Percentiles rank a stretch among this genome's conserved stretches.
phyloP scores from a whole-genome alignment of 805 yeast genomes.

The Jamesozyma spencerorum region DNA sequence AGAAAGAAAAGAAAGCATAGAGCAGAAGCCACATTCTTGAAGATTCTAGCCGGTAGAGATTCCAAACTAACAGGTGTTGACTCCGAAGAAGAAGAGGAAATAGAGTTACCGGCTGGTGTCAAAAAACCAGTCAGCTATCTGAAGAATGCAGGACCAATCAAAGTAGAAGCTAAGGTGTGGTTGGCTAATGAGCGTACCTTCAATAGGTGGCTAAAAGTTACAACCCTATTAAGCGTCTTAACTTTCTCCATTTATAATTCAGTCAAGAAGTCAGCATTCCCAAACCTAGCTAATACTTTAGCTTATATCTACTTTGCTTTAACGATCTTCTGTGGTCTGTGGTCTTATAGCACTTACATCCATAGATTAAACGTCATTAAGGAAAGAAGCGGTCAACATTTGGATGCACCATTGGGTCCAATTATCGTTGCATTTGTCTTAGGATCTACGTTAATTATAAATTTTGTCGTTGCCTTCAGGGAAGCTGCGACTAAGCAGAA shows the following conservation, averaged over 20 bases:
- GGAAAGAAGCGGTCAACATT: slow-evolving; percentile 75
- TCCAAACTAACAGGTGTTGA: slow-evolving; percentile 48
- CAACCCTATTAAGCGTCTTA: slow-evolving; percentile 71
- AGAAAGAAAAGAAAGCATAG: slow-evolving; percentile 24
- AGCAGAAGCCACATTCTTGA: slow-evolving; percentile 28
- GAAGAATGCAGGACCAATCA: slow-evolving; percentile 84
- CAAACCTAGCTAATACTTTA: slow-evolving; percentile 51
- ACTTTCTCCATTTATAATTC: slow-evolving; percentile 80
- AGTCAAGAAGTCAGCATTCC: slow-evolving; percentile 55
- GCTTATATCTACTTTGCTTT: slow-evolving; percentile 75
- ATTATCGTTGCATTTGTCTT: slow-evolving; percentile 65
- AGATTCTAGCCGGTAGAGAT: slow-evolving; percentile 33
- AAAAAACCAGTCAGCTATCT: slow-evolving; percentile 67
- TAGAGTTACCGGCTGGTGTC: slow-evolving; percentile 83
- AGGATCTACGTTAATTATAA: slow-evolving; percentile 53
- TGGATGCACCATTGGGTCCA: slow-evolving; percentile 89
- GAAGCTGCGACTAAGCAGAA: slow-evolving; percentile 19
- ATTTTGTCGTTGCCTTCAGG: slow-evolving; percentile 61
- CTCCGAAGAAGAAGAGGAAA: slow-evolving; percentile 73
- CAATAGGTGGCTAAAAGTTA: slow-evolving; percentile 88
- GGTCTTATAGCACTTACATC: slow-evolving; percentile 81
- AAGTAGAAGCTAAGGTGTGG: slow-evolving; percentile 97
- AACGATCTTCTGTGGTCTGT: slow-evolving; percentile 72
- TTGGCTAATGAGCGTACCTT: slow-evolving; percentile 96
- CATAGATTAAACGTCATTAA: slow-evolving; percentile 63